A percentile compares a stretch with the other conserved stretches of the same genome.
Evolutionary conservation across 2,329 filamentous ascomycete species (phyloP).

Genomic region (Chalaropsis thielavioides): DNA sequence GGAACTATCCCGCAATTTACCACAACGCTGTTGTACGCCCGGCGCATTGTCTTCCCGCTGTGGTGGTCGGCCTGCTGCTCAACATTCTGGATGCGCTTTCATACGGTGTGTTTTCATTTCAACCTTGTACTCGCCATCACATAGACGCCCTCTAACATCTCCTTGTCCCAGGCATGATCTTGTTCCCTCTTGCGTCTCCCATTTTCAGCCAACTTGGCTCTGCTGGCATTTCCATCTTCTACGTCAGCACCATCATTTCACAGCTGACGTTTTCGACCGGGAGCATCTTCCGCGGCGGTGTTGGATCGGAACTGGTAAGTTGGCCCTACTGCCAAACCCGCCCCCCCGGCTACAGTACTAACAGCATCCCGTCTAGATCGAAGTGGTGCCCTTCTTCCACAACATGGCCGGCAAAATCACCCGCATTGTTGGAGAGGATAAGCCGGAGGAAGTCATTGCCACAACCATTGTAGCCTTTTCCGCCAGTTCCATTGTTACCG

Average conservation of each 20-base stretch:
- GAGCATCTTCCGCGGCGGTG: conserved; percentile 77
- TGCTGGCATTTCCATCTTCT: conserved; percentile 96
- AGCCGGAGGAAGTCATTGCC: conserved; percentile 74
- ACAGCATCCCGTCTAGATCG: conserved; percentile 44
- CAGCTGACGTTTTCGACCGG: conserved; percentile 79
- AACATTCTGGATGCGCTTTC: conserved; percentile 92
- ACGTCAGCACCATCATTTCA: conserved; percentile 90
- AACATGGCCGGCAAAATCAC: conserved; percentile 92
- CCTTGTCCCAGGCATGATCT: conserved; percentile 54
- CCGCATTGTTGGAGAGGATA: conserved; percentile 58
- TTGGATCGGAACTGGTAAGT: conserved; percentile 80
- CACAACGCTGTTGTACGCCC: conserved; percentile 51
- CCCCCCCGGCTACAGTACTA: neutral
- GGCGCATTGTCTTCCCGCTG: conserved; percentile 61
- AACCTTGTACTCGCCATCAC: conserved; percentile 5
- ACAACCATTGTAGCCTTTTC: conserved; percentile 90
- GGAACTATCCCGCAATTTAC: conserved; percentile 55
- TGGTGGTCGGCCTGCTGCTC: conserved; percentile 73
- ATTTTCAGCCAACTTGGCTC: conserved; percentile 77
- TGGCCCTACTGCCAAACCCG: neutral
- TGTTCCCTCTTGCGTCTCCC: conserved; percentile 80
- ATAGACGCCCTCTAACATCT: neutral
- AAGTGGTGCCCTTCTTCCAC: conserved; percentile 97
- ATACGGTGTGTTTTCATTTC: conserved; percentile 47
- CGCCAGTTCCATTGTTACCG: conserved; percentile 79